Percentiles rank a stretch among this genome's conserved stretches.
phyloP scores from a whole-genome alignment of 2,329 filamentous ascomycete species.

The Aspergillus brasiliensis region DNA sequence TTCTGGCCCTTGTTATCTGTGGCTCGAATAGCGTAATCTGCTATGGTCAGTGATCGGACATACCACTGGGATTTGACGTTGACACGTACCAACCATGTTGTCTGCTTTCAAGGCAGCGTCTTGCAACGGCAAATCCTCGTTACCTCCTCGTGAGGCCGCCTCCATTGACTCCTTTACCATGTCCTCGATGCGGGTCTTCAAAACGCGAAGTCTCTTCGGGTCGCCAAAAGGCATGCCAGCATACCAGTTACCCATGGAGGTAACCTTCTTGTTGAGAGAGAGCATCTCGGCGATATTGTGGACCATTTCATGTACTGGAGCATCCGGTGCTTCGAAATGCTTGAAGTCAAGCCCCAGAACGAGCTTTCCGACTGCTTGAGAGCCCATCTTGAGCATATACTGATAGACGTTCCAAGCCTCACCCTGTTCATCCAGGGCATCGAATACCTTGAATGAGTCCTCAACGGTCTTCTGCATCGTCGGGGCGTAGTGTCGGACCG shows the following conservation, averaged over 20 bases:
- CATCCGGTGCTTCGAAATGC: slow-evolving; percentile 47
- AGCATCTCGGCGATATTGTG: slow-evolving; percentile 54
- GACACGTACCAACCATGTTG: slow-evolving; percentile 38
- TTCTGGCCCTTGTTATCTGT: slow-evolving; percentile 58
- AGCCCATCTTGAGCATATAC: slow-evolving; percentile 53
- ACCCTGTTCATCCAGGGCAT: slow-evolving; percentile 51
- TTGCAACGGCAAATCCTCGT: slow-evolving; percentile 35
- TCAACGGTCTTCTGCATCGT: slow-evolving; percentile 60
- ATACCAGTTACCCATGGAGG: slow-evolving; percentile 60
- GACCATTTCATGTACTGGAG: slow-evolving; percentile 56
- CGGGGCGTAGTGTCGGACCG: slow-evolving; percentile 62
- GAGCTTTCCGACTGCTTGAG: slow-evolving; percentile 49
- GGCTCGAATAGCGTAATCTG: slow-evolving; percentile 57
- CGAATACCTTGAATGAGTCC: slow-evolving; percentile 53
- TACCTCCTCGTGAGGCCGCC: slow-evolving; percentile 22
- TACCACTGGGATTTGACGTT: too few relatives aligned
- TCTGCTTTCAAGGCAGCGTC: slow-evolving; percentile 49
- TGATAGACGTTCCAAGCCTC: slow-evolving; percentile 53
- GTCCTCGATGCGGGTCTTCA: slow-evolving; percentile 21
- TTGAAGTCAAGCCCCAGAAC: slow-evolving; percentile 48
- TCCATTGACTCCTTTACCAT: slow-evolving; percentile 28
- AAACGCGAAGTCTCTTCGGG: slow-evolving; percentile 44
- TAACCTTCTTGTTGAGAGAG: slow-evolving; percentile 61
- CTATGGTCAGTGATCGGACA: too few relatives aligned
- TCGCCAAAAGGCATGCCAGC: slow-evolving; percentile 60